A percentile compares a stretch with the other conserved stretches of the same genome.
Evolutionary conservation across 768 basidiomycete species (phyloP).

Genomic region (Xerocomellus chrysenteron): DNA sequence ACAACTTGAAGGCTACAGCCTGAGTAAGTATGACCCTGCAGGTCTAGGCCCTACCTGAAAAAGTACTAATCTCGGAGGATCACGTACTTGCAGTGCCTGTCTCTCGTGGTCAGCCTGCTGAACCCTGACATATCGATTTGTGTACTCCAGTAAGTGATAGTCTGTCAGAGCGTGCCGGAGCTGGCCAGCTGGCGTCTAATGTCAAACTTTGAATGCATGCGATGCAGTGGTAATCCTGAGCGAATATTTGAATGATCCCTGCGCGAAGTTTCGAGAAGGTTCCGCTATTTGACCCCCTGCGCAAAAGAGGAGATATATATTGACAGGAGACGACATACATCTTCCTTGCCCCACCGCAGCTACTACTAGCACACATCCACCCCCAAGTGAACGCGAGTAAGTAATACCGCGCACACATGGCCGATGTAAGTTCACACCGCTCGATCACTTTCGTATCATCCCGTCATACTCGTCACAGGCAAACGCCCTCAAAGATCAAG

Average conservation of each 20-base stretch:
- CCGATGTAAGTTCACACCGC: constrained; percentile 32
- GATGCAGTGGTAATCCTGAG: too few species aligned
- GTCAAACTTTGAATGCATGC: too few species aligned
- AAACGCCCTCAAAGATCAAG: constrained; percentile 79
- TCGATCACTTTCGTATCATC: background rate
- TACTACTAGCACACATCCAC: background rate
- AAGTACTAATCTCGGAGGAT: background rate
- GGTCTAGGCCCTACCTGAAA: constrained; percentile 2
- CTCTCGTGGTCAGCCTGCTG: background rate
- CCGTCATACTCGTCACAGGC: constrained; percentile 36
- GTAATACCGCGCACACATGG: constrained; percentile 22
- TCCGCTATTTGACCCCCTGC: constrained; percentile 6
- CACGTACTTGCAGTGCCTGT: constrained; percentile 1
- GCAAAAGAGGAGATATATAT: constrained; percentile 21
- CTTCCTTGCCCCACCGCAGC: background rate
- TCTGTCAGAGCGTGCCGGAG: background rate
- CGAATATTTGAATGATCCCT: background rate
- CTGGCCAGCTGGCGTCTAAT: background rate
- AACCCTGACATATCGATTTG: too few species aligned
- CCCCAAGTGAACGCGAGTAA: too few species aligned
- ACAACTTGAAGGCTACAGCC: too few species aligned
- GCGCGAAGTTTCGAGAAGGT: constrained; percentile 34
- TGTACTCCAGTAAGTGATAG: too few species aligned
- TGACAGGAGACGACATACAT: background rate
- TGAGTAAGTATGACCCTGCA: too few species aligned